Conservation (phyloP, 139 green algal genomes). For the Tetraselmis striata region DNA sequence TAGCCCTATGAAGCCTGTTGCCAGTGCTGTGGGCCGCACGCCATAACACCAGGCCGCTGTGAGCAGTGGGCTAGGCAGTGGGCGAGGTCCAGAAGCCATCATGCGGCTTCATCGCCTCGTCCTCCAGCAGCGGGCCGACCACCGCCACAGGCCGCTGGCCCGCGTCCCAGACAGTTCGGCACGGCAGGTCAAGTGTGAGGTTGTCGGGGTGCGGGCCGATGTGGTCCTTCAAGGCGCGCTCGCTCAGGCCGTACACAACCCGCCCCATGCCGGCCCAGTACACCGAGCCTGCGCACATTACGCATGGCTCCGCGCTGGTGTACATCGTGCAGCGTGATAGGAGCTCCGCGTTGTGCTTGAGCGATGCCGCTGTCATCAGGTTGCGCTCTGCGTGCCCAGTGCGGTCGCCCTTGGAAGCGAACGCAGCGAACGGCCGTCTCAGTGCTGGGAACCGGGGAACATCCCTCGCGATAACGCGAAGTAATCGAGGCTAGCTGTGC, state of each 20-base stretch:
- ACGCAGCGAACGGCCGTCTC: neutral
- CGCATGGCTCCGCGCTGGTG: neutral
- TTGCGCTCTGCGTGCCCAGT: neutral
- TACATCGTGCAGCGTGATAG: neutral
- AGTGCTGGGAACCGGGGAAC: too few relatives aligned
- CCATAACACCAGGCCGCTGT: too few relatives aligned
- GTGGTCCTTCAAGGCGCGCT: neutral
- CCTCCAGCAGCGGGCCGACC: neutral
- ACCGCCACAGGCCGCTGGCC: neutral
- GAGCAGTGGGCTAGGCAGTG: too few relatives aligned
- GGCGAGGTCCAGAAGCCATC: neutral
- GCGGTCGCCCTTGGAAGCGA: neutral
- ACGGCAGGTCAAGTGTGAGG: neutral
- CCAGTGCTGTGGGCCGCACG: too few relatives aligned
- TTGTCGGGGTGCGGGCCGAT: neutral
- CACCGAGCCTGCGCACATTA: neutral
- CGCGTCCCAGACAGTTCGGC: neutral
- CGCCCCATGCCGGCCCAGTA: neutral
- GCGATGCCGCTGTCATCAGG: neutral
- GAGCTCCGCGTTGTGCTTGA: neutral
- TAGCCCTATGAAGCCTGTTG: too few relatives aligned
- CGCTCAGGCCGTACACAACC: neutral
- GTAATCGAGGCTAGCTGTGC: neutral
- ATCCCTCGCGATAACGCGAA: neutral
- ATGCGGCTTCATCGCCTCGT: neutral